A percentile compares a stretch with the other conserved stretches of the same genome.
phyloP scores from a whole-genome alignment of 371 early-diverging fungal species.

The Apophysomyces trapeziformis region DNA sequence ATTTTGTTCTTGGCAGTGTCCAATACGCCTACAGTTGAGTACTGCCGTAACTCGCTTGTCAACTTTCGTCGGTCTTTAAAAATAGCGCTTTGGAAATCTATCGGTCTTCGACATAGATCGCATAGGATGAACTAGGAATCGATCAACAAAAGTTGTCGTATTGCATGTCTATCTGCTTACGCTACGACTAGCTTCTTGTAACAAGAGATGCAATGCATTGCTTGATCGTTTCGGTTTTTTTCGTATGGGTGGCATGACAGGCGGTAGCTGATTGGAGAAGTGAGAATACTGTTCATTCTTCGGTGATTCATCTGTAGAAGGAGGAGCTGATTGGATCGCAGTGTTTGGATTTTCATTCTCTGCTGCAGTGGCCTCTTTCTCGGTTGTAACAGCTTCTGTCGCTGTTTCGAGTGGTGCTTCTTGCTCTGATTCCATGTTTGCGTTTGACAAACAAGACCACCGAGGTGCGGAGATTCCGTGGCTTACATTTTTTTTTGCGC shows the following conservation, averaged over 20 bases:
- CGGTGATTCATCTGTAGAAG: background rate
- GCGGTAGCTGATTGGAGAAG: conserved; percentile 14
- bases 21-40: conserved; percentile 9
- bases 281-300: conserved; percentile 12
- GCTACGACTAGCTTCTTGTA: conserved; percentile 11
- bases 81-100: conserved; percentile 9
- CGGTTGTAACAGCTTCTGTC: background rate
- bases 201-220: conserved; percentile 16
- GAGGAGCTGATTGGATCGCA: background rate
- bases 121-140: conserved; percentile 14
- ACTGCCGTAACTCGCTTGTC: conserved; percentile 12
- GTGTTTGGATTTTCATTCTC: background rate
- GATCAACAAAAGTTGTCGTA: background rate
- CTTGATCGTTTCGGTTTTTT: conserved; percentile 19
- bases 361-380: background rate
- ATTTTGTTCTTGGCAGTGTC: conserved; percentile 13
- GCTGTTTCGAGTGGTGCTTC: background rate
- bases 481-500: background rate
- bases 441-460: too few relatives aligned
- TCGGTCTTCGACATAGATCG: conserved; percentile 13
- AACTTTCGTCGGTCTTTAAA: conserved; percentile 19
- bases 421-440: conserved; percentile 2
- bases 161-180: conserved; percentile 4
- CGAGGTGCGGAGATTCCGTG: background rate
- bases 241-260: conserved; percentile 1